Evolutionary conservation across 2,329 filamentous ascomycete species (phyloP).

Genomic region (Ophiostoma piceae): DNA sequence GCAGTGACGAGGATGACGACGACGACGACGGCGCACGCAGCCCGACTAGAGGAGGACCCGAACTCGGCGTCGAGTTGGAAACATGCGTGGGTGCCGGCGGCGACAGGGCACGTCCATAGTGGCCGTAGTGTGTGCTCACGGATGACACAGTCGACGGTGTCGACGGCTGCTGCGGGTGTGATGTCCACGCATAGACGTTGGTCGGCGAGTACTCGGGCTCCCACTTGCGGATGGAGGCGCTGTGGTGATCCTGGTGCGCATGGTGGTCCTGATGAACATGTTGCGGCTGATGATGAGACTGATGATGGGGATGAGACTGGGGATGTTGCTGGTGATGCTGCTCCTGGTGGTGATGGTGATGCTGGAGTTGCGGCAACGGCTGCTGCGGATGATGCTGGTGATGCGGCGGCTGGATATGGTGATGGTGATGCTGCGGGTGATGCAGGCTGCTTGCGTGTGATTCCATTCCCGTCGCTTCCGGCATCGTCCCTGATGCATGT

Average conservation of each 20-base stretch:
- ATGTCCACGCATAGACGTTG: conserved; percentile 4
- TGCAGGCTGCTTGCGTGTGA: neutral
- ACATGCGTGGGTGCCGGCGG: neutral
- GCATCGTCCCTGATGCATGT: neutral
- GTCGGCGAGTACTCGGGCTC: conserved; percentile 17
- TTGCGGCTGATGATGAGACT: neutral
- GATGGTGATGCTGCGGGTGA: conserved; percentile 6
- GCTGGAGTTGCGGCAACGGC: neutral
- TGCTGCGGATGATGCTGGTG: neutral
- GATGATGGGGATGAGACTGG: neutral
- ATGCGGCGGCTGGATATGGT: neutral
- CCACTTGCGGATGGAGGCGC: conserved; percentile 12
- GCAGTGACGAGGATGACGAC: neutral
- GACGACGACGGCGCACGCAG: conserved; percentile 7
- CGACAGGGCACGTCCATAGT: conserved; percentile 11
- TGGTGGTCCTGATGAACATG: neutral
- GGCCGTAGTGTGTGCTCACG: conserved; percentile 1
- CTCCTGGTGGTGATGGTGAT: conserved; percentile 10
- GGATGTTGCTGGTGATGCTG: conserved; percentile 2
- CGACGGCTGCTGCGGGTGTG: neutral
- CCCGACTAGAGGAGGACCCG: neutral
- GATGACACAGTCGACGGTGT: neutral
- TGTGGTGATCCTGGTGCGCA: neutral
- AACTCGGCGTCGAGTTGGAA: neutral
- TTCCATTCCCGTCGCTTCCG: conserved; percentile 11